A percentile compares a stretch with the other conserved stretches of the same genome.
Conservation (phyloP, 768 basidiomycete species). For the Boletus tomentosulus region DNA sequence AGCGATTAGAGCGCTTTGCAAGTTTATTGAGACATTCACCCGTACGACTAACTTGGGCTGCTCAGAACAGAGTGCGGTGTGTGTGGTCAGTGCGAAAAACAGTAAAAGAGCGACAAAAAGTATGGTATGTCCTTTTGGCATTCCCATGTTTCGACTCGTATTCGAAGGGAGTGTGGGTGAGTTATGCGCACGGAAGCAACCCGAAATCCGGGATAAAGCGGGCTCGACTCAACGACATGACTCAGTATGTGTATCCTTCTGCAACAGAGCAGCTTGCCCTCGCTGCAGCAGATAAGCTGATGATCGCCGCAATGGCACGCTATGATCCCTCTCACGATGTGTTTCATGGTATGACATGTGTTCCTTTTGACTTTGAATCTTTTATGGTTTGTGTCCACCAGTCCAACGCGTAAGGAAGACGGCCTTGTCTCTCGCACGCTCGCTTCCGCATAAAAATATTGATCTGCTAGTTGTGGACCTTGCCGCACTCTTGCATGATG, state of each 20-base stretch:
- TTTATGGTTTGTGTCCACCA: slow-evolving; percentile 27
- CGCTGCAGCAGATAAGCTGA: slow-evolving; percentile 59
- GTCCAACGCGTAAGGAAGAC: slow-evolving; percentile 81
- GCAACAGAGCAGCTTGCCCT: slow-evolving; percentile 49
- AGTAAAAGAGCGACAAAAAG: slow-evolving; percentile 44
- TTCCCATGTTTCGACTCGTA: slow-evolving; percentile 17
- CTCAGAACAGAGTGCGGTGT: slow-evolving; percentile 17
- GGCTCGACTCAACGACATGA: background rate
- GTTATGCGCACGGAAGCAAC: slow-evolving; percentile 8
- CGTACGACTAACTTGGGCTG: slow-evolving; percentile 25
- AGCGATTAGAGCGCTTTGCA: slow-evolving; percentile 1
- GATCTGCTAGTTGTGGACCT: slow-evolving; percentile 80
- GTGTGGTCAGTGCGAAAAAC: slow-evolving; percentile 22
- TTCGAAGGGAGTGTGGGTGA: background rate
- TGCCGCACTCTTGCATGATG: slow-evolving; percentile 85
- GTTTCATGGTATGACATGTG: slow-evolving; percentile 56
- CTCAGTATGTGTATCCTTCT: slow-evolving; percentile 40
- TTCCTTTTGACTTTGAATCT: slow-evolving; percentile 1
- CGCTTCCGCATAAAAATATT: slow-evolving; percentile 40
- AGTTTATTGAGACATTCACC: slow-evolving; percentile 22
- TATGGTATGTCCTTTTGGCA: slow-evolving; percentile 15
- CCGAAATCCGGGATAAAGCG: slow-evolving; percentile 23
- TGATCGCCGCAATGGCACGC: slow-evolving; percentile 67
- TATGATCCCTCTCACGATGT: slow-evolving; percentile 82
- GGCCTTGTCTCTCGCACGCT: slow-evolving; percentile 62